Percentiles rank a stretch among this genome's conserved stretches.
phyloP scores from a whole-genome alignment of 371 early-diverging fungal genomes.

The Choanephora cucurbitarum region DNA sequence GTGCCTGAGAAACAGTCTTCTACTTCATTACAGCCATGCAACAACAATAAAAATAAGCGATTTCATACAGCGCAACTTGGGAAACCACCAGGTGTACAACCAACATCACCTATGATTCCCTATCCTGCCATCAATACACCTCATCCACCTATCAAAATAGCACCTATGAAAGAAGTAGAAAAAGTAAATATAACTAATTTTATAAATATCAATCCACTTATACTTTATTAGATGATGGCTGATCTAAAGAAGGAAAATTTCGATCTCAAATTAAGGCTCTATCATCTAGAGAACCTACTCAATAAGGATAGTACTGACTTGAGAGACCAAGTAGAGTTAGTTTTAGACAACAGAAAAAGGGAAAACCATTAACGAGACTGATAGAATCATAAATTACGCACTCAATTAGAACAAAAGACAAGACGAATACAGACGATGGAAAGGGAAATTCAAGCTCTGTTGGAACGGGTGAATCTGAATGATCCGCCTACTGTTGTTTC shows the following conservation, averaged over 20 bases:
- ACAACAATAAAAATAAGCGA: neutral
- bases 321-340: conserved; percentile 18
- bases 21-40: neutral
- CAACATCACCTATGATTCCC: neutral
- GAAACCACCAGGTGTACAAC: conserved; percentile 11
- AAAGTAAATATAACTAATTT: conserved; percentile 14
- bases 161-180: conserved; percentile 35
- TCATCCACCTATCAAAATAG: conserved; percentile 12
- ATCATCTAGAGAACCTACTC: conserved; percentile 34
- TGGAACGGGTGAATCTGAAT: conserved; percentile 1
- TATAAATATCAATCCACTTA: no score
- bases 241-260: conserved; percentile 53
- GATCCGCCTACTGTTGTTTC: neutral
- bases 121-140: neutral
- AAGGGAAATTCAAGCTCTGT: neutral
- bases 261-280: conserved; percentile 44
- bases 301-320: conserved; percentile 12
- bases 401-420: conserved; percentile 17
- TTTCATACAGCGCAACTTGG: conserved; percentile 18
- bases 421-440: conserved; percentile 10
- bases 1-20: neutral
- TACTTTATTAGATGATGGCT: conserved; percentile 34
- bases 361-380: neutral
- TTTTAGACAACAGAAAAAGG: conserved; percentile 1
- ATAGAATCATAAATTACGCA: conserved; percentile 16